Evolutionary conservation across 2,329 filamentous ascomycete species (phyloP).

Genomic region (Nannizzia gypsea): DNA sequence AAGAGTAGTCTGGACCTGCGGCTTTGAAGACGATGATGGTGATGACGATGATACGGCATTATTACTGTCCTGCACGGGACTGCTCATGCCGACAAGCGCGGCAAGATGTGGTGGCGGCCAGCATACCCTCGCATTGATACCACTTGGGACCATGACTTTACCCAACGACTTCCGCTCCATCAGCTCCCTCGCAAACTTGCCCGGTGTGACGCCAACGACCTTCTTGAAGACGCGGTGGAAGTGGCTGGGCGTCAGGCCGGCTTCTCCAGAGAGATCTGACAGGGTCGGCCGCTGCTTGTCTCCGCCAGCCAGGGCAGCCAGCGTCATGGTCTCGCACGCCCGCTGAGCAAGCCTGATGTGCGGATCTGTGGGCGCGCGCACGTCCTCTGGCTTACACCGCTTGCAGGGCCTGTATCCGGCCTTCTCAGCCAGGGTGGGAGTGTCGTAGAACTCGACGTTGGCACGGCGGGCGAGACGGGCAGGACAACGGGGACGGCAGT

Average conservation of each 20-base stretch:
- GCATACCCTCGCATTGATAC: slow-evolving; percentile 8
- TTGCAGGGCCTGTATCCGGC: slow-evolving; percentile 46
- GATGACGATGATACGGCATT: too few relatives aligned
- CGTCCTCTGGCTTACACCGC: slow-evolving; percentile 40
- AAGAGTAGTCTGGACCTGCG: neutral
- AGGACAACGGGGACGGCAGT: slow-evolving; percentile 45
- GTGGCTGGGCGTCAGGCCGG: slow-evolving; percentile 41
- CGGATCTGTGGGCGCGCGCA: slow-evolving; percentile 21
- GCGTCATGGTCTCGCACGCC: slow-evolving; percentile 24
- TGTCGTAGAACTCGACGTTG: slow-evolving; percentile 44
- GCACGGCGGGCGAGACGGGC: slow-evolving; percentile 48
- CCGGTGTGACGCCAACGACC: slow-evolving; percentile 40
- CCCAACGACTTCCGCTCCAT: slow-evolving; percentile 14
- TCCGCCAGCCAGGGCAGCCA: slow-evolving; percentile 16
- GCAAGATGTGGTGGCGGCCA: slow-evolving; percentile 9
- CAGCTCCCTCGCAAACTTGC: slow-evolving; percentile 23
- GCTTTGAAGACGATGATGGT: neutral
- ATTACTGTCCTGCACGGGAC: neutral
- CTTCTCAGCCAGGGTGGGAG: slow-evolving; percentile 35
- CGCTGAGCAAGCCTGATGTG: slow-evolving; percentile 23
- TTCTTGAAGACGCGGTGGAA: slow-evolving; percentile 47
- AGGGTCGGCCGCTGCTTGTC: slow-evolving; percentile 28
- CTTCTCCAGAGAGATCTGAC: slow-evolving; percentile 36
- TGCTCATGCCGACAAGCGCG: neutral
- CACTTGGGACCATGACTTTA: slow-evolving; percentile 12